Evolutionary conservation across 805 yeast genomes (phyloP), one percentile per base, ranked within the genome.

Genomic region (Blastobotrys terrestris): DNA sequence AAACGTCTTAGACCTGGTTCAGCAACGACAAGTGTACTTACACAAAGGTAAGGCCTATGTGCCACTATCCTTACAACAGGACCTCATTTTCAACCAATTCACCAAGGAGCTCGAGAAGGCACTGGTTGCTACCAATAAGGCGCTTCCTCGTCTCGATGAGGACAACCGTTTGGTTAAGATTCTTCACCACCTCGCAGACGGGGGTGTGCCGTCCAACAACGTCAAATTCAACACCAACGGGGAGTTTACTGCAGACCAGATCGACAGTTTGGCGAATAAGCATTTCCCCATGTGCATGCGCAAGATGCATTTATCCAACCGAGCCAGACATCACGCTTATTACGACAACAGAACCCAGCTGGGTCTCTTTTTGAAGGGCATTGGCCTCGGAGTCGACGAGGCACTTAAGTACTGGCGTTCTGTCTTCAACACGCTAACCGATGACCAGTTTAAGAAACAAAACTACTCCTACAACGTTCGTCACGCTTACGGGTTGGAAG

Each of bases 401-500:
- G 91, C 97, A 0, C 67, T 92, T 54, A 80, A 78, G 60, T 92
- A 90, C 67, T 94, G 97, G 96, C 72, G 83, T 11, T 71, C 70
- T 50, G 84, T 84, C 57, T 92, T 92, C 68, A 77, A 89, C 3
- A 69, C 72, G 51, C 66, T 63, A 8, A 77, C 83, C 3, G 66
- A 80, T 51, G 97, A 89, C 51, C 80, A 81, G 60, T 90, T 91
- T 70, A 16, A 15, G 14, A 81, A 84, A 67, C 91, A 90, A 69
- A 95, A 92, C 64, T 91, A 92, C 73, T 77, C 80, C 55, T 94
- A 94, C 74, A 87, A 87, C 61, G 80, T 94, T 63, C 78, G 96
- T 55, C 97, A 94, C 68, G 79, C 77, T 56, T 94, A 92, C 66
- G 99, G 98, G 48, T 73, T 88, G 53, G 97, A 88, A 70, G 99